Evolutionary conservation across 2,329 filamentous ascomycete species (phyloP).

Genomic region (Nemania bipapillata): DNA sequence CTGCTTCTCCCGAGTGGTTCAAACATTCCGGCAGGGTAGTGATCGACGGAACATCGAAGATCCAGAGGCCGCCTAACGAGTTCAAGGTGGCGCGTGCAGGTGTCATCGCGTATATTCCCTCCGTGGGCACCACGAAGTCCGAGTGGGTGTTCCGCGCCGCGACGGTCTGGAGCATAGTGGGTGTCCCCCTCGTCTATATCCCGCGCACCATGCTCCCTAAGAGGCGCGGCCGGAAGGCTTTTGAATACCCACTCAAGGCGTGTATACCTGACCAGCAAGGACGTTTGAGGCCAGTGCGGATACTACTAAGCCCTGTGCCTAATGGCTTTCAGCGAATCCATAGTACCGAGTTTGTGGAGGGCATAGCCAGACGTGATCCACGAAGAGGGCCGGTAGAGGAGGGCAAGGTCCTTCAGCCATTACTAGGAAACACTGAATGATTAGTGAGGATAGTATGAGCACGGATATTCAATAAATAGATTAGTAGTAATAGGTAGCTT

Average conservation of each 20-base stretch:
- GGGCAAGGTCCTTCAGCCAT: not conserved
- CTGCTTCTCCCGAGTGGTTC: slow-evolving; percentile 23
- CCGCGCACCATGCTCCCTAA: not conserved
- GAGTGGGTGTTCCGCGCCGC: not conserved
- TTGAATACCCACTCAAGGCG: slow-evolving; percentile 1
- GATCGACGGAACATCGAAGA: not conserved
- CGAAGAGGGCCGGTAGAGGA: not conserved
- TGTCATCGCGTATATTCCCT: not conserved
- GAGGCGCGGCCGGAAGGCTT: not conserved
- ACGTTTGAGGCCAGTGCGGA: not conserved
- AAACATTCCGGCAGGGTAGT: not conserved
- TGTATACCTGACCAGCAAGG: not conserved
- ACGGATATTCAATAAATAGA: not conserved
- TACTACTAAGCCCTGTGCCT: not conserved
- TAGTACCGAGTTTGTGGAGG: not conserved
- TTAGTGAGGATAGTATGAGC: not conserved
- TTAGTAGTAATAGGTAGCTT: not conserved
- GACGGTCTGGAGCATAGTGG: not conserved
- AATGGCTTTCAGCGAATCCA: not conserved
- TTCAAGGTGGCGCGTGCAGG: not conserved
- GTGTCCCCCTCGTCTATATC: not conserved
- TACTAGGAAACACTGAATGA: not conserved
- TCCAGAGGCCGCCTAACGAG: not conserved
- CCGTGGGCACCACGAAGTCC: not conserved
- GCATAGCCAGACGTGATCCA: not conserved